Evolutionary conservation across 176 grass and related monocot genomes (phyloP).

Genomic region (Ananas comosus): DNA sequence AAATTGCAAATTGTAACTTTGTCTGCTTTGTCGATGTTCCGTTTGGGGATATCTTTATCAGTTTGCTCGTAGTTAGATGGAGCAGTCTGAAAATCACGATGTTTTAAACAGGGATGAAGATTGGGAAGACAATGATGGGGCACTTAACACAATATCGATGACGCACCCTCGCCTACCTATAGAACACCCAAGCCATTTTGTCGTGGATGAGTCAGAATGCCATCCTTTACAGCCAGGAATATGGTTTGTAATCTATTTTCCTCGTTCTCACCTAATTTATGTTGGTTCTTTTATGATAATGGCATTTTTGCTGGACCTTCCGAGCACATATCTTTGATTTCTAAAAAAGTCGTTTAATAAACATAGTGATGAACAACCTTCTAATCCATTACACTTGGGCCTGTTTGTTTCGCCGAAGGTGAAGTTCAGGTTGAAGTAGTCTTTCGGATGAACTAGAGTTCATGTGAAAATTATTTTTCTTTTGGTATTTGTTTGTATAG

Average conservation of each 20-base stretch:
- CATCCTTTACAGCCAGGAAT: constrained; percentile 89
- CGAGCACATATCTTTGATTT: no score
- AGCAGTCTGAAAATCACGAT: no score
- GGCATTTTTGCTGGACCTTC: no score
- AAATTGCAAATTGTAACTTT: background rate
- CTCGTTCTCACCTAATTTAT: background rate
- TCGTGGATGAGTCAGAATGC: constrained; percentile 69
- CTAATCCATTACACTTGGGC: no score
- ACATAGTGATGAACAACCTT: no score
- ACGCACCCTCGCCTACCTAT: constrained; percentile 64
- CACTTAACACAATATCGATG: constrained; percentile 94
- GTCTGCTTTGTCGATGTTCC: background rate
- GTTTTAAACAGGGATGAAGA: constrained; percentile 73
- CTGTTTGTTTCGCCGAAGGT: background rate
- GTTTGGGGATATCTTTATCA: background rate
- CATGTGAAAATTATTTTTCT: no score
- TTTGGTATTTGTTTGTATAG: no score
- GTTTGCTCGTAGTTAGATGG: background rate
- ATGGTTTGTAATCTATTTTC: constrained; percentile 45
- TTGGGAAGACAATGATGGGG: constrained; percentile 97
- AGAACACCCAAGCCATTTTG: constrained; percentile 66
- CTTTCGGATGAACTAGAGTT: no score
- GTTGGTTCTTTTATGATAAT: background rate
- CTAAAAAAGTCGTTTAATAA: no score
- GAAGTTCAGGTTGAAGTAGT: no score